Percentiles rank a stretch among this genome's conserved stretches.
phyloP scores from a whole-genome alignment of 176 grass and related monocot genomes.

The Musa acuminata region DNA sequence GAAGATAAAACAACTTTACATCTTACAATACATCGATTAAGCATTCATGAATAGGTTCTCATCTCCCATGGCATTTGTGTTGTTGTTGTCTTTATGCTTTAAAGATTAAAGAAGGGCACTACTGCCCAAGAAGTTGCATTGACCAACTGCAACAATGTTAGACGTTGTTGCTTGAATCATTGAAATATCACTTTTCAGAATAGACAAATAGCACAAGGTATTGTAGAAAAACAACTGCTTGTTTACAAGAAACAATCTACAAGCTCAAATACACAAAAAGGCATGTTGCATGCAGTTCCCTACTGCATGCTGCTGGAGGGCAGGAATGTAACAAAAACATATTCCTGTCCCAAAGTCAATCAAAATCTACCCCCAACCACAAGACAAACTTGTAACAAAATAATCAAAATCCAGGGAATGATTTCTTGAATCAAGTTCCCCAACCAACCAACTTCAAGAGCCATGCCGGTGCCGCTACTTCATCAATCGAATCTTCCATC shows the following conservation, averaged over 20 bases:
- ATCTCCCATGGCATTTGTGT: too few relatives aligned
- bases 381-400: neutral
- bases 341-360: constrained; percentile 26
- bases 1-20: too few relatives aligned
- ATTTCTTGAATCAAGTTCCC: neutral
- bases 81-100: too few relatives aligned
- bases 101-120: too few relatives aligned
- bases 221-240: neutral
- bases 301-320: constrained; percentile 33
- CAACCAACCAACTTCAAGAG: neutral
- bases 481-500: neutral
- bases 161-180: constrained; percentile 12
- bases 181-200: neutral
- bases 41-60: too few relatives aligned
- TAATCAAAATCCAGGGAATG: neutral
- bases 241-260: neutral
- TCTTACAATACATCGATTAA: too few relatives aligned
- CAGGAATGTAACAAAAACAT: constrained; percentile 79
- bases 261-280: constrained; percentile 8
- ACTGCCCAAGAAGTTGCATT: too few relatives aligned
- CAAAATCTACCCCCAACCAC: neutral
- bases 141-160: too few relatives aligned
- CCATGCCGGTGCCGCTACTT: too few relatives aligned
- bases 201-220: neutral
- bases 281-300: constrained; percentile 35